Conservation (phyloP, 1,139 yeast genomes). For the Hansenula lynferdii region DNA sequence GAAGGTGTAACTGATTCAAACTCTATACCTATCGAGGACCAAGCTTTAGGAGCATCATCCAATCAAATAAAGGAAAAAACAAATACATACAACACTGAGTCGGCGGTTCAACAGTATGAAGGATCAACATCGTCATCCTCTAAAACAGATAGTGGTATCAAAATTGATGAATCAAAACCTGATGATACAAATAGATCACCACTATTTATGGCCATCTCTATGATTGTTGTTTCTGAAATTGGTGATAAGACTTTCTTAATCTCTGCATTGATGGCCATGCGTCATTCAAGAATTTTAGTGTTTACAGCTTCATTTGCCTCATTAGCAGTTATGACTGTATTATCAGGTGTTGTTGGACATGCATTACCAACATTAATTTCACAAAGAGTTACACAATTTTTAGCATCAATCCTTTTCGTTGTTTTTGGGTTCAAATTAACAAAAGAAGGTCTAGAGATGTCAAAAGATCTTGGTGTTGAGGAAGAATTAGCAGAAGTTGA, state of each 20-base stretch:
- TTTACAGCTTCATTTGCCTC: slow-evolving; percentile 88
- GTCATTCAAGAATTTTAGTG: slow-evolving; percentile 74
- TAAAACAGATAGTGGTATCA: too few relatives aligned
- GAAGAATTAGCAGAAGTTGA: slow-evolving; percentile 97
- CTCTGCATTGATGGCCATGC: slow-evolving; percentile 98
- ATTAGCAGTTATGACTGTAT: slow-evolving; percentile 81
- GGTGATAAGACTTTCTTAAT: slow-evolving; percentile 97
- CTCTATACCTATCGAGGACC: slow-evolving; percentile 13
- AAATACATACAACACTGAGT: too few relatives aligned
- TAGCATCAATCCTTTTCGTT: slow-evolving; percentile 77
- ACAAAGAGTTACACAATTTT: slow-evolving; percentile 68
- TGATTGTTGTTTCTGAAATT: slow-evolving; percentile 91
- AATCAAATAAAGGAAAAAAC: too few relatives aligned
- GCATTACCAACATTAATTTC: slow-evolving; percentile 83
- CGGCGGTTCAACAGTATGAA: too few relatives aligned
- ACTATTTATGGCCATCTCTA: slow-evolving; percentile 64
- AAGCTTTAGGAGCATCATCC: too few relatives aligned
- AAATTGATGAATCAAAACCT: too few relatives aligned
- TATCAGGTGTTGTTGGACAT: slow-evolving; percentile 90
- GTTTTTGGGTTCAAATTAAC: slow-evolving; percentile 78
- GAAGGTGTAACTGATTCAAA: slow-evolving; percentile 12
- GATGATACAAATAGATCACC: slow-evolving; percentile 27
- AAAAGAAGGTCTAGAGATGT: slow-evolving; percentile 79
- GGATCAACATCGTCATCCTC: too few relatives aligned
- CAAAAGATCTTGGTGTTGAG: slow-evolving; percentile 79